Evolutionary conservation across 2,329 filamentous ascomycete genomes (phyloP), one percentile per base, ranked within the genome.

Genomic region (Fusarium anguioides): DNA sequence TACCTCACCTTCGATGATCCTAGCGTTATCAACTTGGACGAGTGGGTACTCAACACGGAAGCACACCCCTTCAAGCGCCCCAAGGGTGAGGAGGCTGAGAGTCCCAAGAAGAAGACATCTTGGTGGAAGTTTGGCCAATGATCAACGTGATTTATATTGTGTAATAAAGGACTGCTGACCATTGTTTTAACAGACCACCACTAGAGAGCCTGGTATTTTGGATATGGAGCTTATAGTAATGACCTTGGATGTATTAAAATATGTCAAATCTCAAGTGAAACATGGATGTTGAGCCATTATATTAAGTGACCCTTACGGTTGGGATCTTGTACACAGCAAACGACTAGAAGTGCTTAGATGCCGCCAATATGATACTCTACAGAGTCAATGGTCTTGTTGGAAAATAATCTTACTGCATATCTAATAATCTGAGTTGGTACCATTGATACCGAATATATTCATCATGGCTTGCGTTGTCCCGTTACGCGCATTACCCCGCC

Each of bases 1-100:
- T 94, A 90, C 70, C 78, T 93, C 56, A 84, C 92, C 18, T 94
- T 92, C 68, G 87, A 86, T 44, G 86, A 91, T 52, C 85, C 88
- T 5, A 81, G 84, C 14, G 74, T 88, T 21, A 80, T 92, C 27
- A 90, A 84, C 76, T 77, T 94, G 72, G 91, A 94, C 75, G 85
- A 92, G 9, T 93, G 86, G 81, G 89, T 93, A 51, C 78, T 89
- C 44, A 87, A 87, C 74, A 87, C 85, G 6, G 85, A 87, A 72
- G 85, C 84, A 21, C 85, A 87, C 70, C 84, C 85, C 1, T 67
- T 86, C 18, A 78, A 68, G 64, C 74, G 78, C 14, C 77, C 78
- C 36, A 72, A 54, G 65, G 60, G 62, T 15, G 62, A 67, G 39
- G 52, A 52, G 20, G 27, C 14, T 14, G 66, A 67, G 35, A 10